Evolutionary conservation across 2,329 filamentous ascomycete species (phyloP).

Genomic region (Apiospora arundinis): DNA sequence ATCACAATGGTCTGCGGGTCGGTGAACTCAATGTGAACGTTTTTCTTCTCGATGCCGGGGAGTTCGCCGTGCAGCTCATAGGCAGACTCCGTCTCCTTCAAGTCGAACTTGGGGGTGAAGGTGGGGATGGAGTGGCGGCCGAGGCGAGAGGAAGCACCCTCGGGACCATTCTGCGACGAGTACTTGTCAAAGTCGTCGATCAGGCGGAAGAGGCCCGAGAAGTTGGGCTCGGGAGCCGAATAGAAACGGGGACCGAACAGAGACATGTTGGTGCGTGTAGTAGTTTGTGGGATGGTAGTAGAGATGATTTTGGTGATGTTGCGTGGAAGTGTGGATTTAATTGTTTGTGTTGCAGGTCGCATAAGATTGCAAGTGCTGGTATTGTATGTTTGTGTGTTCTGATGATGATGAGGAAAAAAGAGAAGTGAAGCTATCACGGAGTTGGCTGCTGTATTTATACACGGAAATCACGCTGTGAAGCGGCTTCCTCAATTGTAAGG

Average conservation of each 20-base stretch:
- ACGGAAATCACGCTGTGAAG: slow-evolving; percentile 24
- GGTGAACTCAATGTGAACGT: slow-evolving; percentile 80
- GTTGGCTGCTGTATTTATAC: slow-evolving; percentile 40
- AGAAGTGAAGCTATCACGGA: slow-evolving; percentile 24
- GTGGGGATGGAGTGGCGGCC: slow-evolving; percentile 47
- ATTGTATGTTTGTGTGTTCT: neutral
- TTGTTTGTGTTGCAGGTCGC: neutral
- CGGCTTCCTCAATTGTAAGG: slow-evolving; percentile 37
- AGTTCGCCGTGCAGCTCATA: slow-evolving; percentile 85
- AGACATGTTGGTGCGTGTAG: slow-evolving; percentile 54
- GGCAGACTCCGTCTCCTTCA: slow-evolving; percentile 69
- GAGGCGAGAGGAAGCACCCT: slow-evolving; percentile 13
- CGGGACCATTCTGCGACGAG: slow-evolving; percentile 40
- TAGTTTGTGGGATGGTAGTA: slow-evolving; percentile 28
- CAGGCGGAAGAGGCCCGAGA: slow-evolving; percentile 67
- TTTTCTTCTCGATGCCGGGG: slow-evolving; percentile 75
- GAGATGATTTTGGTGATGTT: slow-evolving; percentile 26
- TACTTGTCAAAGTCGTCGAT: slow-evolving; percentile 69
- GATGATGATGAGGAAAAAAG: slow-evolving; percentile 32
- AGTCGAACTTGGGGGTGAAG: slow-evolving; percentile 81
- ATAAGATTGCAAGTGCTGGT: slow-evolving; percentile 29
- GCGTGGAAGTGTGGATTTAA: slow-evolving; percentile 25
- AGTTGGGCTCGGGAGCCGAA: slow-evolving; percentile 54
- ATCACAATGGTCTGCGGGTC: slow-evolving; percentile 76
- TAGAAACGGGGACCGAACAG: slow-evolving; percentile 64